Base-by-base conservation (phyloP, 371 early-diverging fungal genomes). In the Mortierella sp. region DNA sequence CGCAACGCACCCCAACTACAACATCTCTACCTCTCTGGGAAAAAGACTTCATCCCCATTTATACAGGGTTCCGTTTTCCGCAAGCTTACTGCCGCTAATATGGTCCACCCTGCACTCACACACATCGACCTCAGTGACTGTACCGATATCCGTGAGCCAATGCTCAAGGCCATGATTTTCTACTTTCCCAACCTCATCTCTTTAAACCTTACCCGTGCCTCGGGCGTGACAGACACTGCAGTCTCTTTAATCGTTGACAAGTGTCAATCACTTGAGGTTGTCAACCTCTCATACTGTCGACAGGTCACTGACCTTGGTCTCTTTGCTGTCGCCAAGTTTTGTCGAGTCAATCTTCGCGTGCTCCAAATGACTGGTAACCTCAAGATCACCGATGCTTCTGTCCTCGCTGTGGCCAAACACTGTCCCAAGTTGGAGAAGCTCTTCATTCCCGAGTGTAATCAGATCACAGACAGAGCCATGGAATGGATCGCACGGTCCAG, bases 251-350 rank as follows among this genome's bases (percentile, higher is more conserved):
- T 76, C 51, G 77, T 76, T 26, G 77, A 76, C 62, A 61, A 19
- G 19, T 76, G 77, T 19, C 77, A 76, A 21, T 57, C 68, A 26
- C 77, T 76, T 26, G 57, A 72, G 29, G 68, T 68, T 23, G 45
- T 76, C 62, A 61, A 76, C 53, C 28, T 76, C 19, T 68, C 77
- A 0, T 76, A 76, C 21, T 71, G 72, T 21, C 72, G 77, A 37
- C 68, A 68, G 48, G 19, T 76, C 28, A 68, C 77, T 1, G 77
- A 76, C 55, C 65, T 72, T 4, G 77, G 77, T 4, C 62, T 76
- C 43, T 60, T 72, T 29, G 56, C 77, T 12, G 72, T 76, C 15
- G 77, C 77, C 28, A 76, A 76, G 60, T 76, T 76, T 52, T 76
- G 77, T 60, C 64, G 77, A 25, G 65, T 63, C 18, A 76, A 76